phyloP scores from a whole-genome alignment of 305 asterid genomes.

The Caryopteris hybrid region DNA sequence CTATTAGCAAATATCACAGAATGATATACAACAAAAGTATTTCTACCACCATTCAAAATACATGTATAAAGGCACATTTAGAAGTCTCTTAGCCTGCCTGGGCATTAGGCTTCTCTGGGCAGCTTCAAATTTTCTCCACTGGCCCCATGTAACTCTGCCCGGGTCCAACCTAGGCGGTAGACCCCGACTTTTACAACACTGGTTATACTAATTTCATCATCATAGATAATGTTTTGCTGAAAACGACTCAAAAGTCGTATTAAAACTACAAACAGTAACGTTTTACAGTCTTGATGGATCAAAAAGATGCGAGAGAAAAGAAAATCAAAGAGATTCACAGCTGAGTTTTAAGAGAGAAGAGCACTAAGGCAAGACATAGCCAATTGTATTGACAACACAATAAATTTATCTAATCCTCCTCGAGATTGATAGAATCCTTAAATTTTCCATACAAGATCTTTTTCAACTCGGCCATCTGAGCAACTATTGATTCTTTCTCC shows the following conservation, averaged over 20 bases:
- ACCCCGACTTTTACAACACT: neutral
- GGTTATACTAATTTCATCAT: neutral
- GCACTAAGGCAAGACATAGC: neutral
- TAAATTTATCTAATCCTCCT: constrained; percentile 56
- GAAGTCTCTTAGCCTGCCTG: no score
- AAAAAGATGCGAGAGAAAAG: neutral
- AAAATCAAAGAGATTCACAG: neutral
- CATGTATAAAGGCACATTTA: no score
- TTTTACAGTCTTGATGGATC: neutral
- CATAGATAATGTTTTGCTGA: neutral
- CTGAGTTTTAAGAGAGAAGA: neutral
- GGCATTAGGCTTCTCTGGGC: no score
- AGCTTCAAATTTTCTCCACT: no score
- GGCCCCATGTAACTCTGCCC: no score
- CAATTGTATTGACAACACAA: neutral
- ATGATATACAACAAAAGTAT: no score
- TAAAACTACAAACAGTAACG: neutral
- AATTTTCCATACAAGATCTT: constrained; percentile 71
- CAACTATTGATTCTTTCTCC: constrained; percentile 62
- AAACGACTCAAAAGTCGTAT: neutral
- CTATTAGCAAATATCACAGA: no score
- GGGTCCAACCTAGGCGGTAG: no score
- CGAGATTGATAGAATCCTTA: constrained; percentile 87
- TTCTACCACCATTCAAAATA: no score
- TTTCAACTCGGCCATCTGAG: constrained; percentile 81